Evolutionary conservation across 2,329 filamentous ascomycete species (phyloP), one percentile per base, ranked within the genome.

Genomic region (Pseudogymnoascus sp.): DNA sequence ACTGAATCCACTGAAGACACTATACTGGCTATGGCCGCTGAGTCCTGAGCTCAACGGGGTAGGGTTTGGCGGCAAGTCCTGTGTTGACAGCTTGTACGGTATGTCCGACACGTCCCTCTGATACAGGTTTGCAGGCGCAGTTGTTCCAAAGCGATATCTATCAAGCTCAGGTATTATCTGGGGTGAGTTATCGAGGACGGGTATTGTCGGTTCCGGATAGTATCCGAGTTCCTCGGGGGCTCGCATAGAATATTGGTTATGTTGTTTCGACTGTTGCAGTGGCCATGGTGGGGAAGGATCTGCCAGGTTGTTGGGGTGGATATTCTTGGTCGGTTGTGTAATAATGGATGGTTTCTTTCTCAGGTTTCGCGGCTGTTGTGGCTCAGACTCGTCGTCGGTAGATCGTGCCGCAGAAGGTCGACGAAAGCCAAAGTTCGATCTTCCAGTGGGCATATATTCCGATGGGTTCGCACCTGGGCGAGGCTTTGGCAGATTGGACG

Each of bases 41-140:
- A 69, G 80, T 43, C 81, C 81, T 0, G 84, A 86, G 61, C 88
- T 86, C 6, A 84, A 75, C n/a, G 87, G 86, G 5, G 85, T 87
- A 7, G 85, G 85, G 49, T 55, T 55, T 5, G 86, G 84, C n/a
- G 86, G 84, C 5, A 88, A 77, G 67, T 88, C 82, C 61, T 88
- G 83, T 2, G 85, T 88, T 31, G 85, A 79, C 21, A 88, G 73
- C 41, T 81, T 81, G 67, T 83, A 83, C 3, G 81, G 81, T 16
- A 82, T 70, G 55, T 83, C 82, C 43, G 78, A 71, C 33, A 75
- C 65, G 60, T 73, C 67, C 63, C 71, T 71, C 67, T 74, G 66
- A 66, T 72, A 65, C 40, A 52, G 33, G 28, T 21, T 70, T n/a
- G 70, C 68, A 11, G 71, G 69, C 0, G 76, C 76, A 4, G 75